These are phyloP conservation scores for Penicillium sp. DNA, from an alignment of 2,329 filamentous ascomycete species.

Conservation along the genomic window DNA sequence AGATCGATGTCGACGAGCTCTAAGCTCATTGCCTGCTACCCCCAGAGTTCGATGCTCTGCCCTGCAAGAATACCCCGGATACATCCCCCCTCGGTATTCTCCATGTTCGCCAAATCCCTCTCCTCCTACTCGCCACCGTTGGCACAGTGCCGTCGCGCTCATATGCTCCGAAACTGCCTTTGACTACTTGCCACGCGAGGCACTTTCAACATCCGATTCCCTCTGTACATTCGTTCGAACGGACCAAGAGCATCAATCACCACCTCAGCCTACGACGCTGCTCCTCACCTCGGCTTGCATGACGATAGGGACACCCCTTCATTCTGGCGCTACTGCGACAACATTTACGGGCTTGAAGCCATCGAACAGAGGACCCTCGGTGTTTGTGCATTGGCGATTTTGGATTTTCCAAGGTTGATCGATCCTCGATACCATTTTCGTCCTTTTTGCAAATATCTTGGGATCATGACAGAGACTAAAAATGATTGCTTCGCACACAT, in stretches of 20 bases:
- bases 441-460: constrained; percentile 21
- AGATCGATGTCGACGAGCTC: constrained; percentile 95
- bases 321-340: constrained; percentile 23
- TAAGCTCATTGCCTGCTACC: constrained; percentile 48
- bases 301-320: constrained; percentile 13
- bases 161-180: constrained; percentile 13
- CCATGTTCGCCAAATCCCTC: constrained; percentile 20
- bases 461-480: constrained; percentile 29
- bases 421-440: constrained; percentile 13
- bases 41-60: constrained; percentile 31
- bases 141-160: constrained; percentile 17
- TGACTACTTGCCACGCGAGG: constrained; percentile 10
- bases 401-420: constrained; percentile 14
- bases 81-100: constrained; percentile 21
- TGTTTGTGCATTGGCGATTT: constrained; percentile 18
- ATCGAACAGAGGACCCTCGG: constrained; percentile 22
- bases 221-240: constrained; percentile 14
- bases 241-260: constrained; percentile 12
- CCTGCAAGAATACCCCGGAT: constrained; percentile 30
- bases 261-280: constrained; percentile 12
- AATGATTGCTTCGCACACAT: constrained; percentile 28
- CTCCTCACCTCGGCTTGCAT: constrained; percentile 14
- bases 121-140: constrained; percentile 18
- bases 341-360: constrained; percentile 31
- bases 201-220: constrained; percentile 7